A percentile compares a stretch with the other conserved stretches of the same genome.
Evolutionary conservation across 108 stramenopile genomes (phyloP).

Genomic region (Aureococcus anophagefferens): DNA sequence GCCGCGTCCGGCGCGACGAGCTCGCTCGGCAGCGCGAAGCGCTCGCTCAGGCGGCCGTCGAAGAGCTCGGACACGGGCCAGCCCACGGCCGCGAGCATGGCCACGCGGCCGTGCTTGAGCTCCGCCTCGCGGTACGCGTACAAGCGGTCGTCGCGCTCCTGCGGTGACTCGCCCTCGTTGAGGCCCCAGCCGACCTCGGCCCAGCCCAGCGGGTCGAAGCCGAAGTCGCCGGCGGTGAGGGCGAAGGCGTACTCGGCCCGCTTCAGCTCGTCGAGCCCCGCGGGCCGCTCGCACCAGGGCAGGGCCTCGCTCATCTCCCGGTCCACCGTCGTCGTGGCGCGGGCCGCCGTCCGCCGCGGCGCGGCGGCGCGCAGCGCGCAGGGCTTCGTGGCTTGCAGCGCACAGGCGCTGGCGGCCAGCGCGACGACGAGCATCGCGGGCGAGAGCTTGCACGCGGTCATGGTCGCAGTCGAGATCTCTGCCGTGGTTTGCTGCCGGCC

Average conservation of each 20-base stretch:
- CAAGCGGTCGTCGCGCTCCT: conserved; percentile 16
- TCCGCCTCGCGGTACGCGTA: conserved; percentile 68
- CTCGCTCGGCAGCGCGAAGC: conserved; percentile 44
- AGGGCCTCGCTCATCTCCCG: background rate
- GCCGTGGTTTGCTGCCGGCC: too few relatives aligned
- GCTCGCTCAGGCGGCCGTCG: conserved; percentile 54
- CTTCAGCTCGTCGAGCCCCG: background rate
- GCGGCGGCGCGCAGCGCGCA: too few relatives aligned
- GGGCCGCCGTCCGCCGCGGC: too few relatives aligned
- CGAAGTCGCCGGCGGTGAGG: conserved; percentile 59
- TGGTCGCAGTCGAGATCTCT: too few relatives aligned
- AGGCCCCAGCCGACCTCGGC: conserved; percentile 41
- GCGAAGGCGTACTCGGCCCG: too few relatives aligned
- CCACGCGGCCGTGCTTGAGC: conserved; percentile 76
- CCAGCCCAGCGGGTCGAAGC: conserved; percentile 83
- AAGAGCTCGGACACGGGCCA: conserved; percentile 72
- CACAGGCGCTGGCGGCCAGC: too few relatives aligned
- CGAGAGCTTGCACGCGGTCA: too few relatives aligned
- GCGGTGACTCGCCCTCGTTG: background rate
- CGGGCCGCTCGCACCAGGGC: background rate
- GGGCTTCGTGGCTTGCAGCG: too few relatives aligned
- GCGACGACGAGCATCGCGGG: too few relatives aligned
- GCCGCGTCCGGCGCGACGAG: conserved; percentile 55
- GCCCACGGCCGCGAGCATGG: conserved; percentile 75
- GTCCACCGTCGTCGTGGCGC: too few relatives aligned